Base-by-base conservation (phyloP, 1,284 basidiomycete species). In the Sphaerobolus stellatus region DNA sequence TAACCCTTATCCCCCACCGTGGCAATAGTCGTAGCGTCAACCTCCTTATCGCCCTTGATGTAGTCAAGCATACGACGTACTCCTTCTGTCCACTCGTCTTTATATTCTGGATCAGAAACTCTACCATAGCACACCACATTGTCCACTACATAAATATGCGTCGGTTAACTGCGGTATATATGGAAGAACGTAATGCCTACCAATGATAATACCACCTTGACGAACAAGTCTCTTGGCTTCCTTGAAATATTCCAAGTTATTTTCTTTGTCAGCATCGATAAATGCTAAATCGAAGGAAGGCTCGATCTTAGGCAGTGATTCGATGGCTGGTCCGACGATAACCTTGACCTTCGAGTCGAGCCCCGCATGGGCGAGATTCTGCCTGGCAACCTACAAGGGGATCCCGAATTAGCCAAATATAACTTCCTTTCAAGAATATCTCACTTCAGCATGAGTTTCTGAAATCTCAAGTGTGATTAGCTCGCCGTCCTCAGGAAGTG, bases 1-100 rank as follows among this genome's bases (percentile, higher is more conserved):
- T 78, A 83, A 5, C 81, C 81, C 62, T 82, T 86, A 62, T 81
- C 80, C 20, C 82, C 82, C 2, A 80, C 81, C 2, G 79, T 83
- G 1, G 70, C 74, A n/a, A 85, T 76, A 0, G 81, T 82, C 0
- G 81, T 84, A 6, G 80, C 80, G 16, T 85, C 83, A 0, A 84
- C 76, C 22, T 80, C 79, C 5, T 65, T 63, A 61, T 86, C 82
- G 5, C 70, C 73, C 64, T 83, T 74, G 18, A 87, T 61, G 20
- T 71, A 66, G 25, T 68, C 60, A 54, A 87, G 64, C 20, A 86
- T 66, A 27, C 60, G 65, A 20, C 83, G 71, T 2, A 82, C 75
- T 3, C 82, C 83, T 53, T 78, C 73, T 3, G 74, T 62, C 24
- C 63, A 67, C 16, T 11, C 34, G 3, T 62, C 56, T 45, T 66